Base-by-base conservation (phyloP, 805 yeast genomes). In the Lachancea thermotolerans region DNA sequence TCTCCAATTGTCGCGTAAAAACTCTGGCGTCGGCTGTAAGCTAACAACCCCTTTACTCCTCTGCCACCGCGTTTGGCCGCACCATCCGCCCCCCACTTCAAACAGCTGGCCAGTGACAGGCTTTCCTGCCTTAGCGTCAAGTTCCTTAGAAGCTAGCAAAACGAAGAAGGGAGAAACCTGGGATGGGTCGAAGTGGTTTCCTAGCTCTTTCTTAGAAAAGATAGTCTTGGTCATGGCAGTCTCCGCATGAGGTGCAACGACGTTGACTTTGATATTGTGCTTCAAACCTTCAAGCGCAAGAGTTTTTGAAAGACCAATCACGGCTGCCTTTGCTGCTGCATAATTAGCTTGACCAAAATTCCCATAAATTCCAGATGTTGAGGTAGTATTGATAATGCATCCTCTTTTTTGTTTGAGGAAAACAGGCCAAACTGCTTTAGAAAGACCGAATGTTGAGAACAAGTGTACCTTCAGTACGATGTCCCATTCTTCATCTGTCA, bases 291-390 rank as follows among this genome's bases (percentile, higher is more conserved):
- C 99, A 53, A 86, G 74, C 27, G 98, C 96, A 51, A 88, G 67
- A 36, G 97, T 83, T 66, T 78, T 81, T 35, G 96, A 77, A 55
- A 91, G 76, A 14, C 96, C 96, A 40, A 89, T 68, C 51, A 91
- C 79, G 18, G 88, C 97, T 42, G 85, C 79, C 71, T 91, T 91
- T 38, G 98, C 97, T 29, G 97, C 81, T 16, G 96, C 82, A 67
- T 91, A 91, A 71, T 91, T 91, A 35, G 96, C 87, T 70, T 91
- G 99, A 42, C 99, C 99, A 70, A 91, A 91, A 72, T 85, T 88
- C 52, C 99, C 99, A 66, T 91, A 91, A 55, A 91, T 89, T 53
- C 98, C 99, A 2, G 97, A 89, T 9, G 98, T 91, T 15, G 96
- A 89, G 18, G 97, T 77, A 37, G 95, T 86, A 68, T 91, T 91